These are phyloP conservation scores for Solanum tarijense DNA, from an alignment of 257 asterid genomes.

Conservation along the genomic window DNA sequence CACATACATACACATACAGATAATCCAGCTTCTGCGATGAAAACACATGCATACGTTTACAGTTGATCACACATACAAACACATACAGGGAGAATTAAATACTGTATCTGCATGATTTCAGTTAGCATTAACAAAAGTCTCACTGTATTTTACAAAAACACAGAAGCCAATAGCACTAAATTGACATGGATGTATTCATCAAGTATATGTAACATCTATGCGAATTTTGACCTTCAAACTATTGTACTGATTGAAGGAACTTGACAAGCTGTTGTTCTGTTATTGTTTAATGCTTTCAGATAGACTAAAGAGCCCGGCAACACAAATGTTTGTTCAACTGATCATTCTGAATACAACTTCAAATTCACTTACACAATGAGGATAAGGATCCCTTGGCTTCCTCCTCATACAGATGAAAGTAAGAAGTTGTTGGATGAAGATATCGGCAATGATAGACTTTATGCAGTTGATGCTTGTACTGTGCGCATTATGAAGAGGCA, in stretches of 20 bases:
- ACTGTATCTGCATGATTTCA: not conserved
- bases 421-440: not conserved
- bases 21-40: not conserved
- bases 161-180: not conserved
- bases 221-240: not conserved
- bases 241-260: not conserved
- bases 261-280: not conserved
- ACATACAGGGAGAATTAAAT: not conserved
- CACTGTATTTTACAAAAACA: too few relatives aligned
- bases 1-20: not conserved
- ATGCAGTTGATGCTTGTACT: not conserved
- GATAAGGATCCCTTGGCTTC: not conserved
- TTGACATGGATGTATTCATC: too few relatives aligned
- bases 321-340: not conserved
- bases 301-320: not conserved
- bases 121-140: not conserved
- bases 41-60: not conserved
- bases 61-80: not conserved
- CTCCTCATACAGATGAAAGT: too few relatives aligned
- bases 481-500: too few relatives aligned
- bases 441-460: not conserved
- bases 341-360: not conserved
- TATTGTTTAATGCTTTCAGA: not conserved
- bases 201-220: not conserved
- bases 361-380: not conserved